Evolutionary conservation across 345 rosid species (phyloP).

Genomic region (Lepidium aucheri): DNA sequence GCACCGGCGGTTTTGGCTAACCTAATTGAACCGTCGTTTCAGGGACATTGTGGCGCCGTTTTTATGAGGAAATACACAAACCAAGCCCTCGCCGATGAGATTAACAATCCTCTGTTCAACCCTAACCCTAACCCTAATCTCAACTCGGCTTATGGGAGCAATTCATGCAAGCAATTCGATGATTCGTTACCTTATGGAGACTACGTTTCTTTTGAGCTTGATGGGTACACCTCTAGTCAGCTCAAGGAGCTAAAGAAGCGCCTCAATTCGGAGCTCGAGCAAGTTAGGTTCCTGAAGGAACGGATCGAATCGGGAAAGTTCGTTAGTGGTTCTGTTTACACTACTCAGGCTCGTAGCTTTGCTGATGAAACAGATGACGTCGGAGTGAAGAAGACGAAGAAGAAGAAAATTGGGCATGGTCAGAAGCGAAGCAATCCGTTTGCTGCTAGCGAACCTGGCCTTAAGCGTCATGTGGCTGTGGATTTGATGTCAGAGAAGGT

Average conservation of each 20-base stretch:
- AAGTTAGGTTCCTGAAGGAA: slow-evolving; percentile 49
- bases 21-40: slow-evolving; percentile 20
- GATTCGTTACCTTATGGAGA: slow-evolving; percentile 33
- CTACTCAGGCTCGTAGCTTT: slow-evolving; percentile 29
- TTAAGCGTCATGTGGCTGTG: slow-evolving; percentile 8
- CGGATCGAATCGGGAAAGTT: slow-evolving; percentile 41
- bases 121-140: slow-evolving; percentile 42
- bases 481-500: slow-evolving; percentile 21
- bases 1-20: slow-evolving; percentile 29
- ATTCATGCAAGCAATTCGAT: slow-evolving; percentile 22
- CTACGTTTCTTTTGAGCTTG: slow-evolving; percentile 56
- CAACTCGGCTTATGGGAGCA: slow-evolving; percentile 33
- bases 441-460: background rate
- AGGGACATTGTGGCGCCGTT: slow-evolving; percentile 22
- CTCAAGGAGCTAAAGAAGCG: slow-evolving; percentile 54
- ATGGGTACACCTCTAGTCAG: slow-evolving; percentile 38
- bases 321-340: slow-evolving; percentile 13
- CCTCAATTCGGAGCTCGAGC: slow-evolving; percentile 56
- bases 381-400: slow-evolving; percentile 28
- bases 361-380: slow-evolving; percentile 24
- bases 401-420: slow-evolving; percentile 41
- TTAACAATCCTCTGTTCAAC: slow-evolving; percentile 12
- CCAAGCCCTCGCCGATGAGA: slow-evolving; percentile 11
- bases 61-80: slow-evolving; percentile 27
- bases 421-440: slow-evolving; percentile 38